Evolutionary conservation across 768 basidiomycete species (phyloP), one percentile per base, ranked within the genome.

Genomic region (Podaxis pistillaris): DNA sequence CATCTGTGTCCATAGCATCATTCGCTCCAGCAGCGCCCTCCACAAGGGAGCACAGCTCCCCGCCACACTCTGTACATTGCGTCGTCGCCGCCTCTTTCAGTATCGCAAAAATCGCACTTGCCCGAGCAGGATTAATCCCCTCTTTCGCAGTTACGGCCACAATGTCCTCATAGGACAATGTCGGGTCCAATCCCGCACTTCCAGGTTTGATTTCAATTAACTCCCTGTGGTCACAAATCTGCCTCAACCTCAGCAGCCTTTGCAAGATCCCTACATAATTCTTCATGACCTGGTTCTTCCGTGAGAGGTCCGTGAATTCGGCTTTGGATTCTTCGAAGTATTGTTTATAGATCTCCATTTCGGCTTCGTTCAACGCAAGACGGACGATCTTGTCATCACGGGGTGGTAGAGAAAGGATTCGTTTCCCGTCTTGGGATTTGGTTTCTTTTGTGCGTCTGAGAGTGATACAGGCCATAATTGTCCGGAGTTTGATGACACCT

Each of bases 261-360:
- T 98, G 96, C 67, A 99, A 75, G 69, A 99, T 96, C 59, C 94
- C 94, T 67, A 97, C 97, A 71, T 96, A 97, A 72, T 97, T 98
- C 84, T 97, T 97, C 89, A 96, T 93, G 58, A 97, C 90, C 73
- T 94, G 91, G 68, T 96, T 94, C 75, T 90, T 93, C 74, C 87
- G 81, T 33, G 90, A 86, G 66, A 98, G 80, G 70, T 93, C 88
- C 64, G 86, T 87, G 73, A 98, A 98, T 75, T 96, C 92, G 52
- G 92, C 90, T 76, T 94, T 95, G 59, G 93, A 94, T 70, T 93
- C 92, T 61, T 81, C 82, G 77, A 93, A 96, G 74, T 94, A 94
- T 58, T 85, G 86, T 68, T 95, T 85, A 75, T 99, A 99, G 57
- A 97, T 88, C 36, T 77, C 82, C 68, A 91, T 86, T 70, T 99